Evolutionary conservation across 176 grass and related monocot genomes (phyloP).

Genomic region (Neostapfia colusana): DNA sequence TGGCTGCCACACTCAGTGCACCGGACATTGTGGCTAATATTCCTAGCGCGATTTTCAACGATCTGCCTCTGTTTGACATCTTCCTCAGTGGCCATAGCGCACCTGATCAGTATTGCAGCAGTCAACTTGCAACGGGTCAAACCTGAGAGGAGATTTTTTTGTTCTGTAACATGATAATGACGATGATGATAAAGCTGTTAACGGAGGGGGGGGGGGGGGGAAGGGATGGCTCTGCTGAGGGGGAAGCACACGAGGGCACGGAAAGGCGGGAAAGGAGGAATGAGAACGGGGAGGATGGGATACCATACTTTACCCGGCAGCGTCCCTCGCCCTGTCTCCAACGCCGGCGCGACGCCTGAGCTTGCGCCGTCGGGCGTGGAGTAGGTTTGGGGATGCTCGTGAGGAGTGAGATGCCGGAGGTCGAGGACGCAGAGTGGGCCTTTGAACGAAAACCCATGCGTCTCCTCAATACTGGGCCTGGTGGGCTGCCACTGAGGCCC

Average conservation of each 20-base stretch:
- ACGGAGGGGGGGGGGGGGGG: neutral
- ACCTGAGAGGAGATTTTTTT: too few species aligned
- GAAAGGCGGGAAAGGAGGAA: neutral
- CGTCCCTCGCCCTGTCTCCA: neutral
- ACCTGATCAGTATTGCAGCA: neutral
- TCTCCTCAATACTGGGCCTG: neutral
- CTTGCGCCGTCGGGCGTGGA: neutral
- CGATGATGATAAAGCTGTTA: neutral
- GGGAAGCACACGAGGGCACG: neutral
- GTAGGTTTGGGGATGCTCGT: too few species aligned
- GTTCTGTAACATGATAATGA: neutral
- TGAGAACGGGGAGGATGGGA: neutral
- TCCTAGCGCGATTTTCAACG: conserved; percentile 71
- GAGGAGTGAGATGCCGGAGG: too few species aligned
- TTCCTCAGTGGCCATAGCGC: conserved; percentile 62
- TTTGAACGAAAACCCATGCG: neutral
- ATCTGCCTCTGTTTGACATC: conserved; percentile 76
- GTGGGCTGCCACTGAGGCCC: neutral
- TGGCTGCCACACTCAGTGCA: conserved; percentile 98
- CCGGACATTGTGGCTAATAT: conserved; percentile 91
- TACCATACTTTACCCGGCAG: neutral
- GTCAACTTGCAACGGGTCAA: neutral
- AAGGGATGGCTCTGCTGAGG: neutral
- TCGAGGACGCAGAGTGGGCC: neutral
- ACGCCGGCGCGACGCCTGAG: neutral